Base-by-base conservation (phyloP, 805 yeast species). In the Metschnikowia continentalis region DNA sequence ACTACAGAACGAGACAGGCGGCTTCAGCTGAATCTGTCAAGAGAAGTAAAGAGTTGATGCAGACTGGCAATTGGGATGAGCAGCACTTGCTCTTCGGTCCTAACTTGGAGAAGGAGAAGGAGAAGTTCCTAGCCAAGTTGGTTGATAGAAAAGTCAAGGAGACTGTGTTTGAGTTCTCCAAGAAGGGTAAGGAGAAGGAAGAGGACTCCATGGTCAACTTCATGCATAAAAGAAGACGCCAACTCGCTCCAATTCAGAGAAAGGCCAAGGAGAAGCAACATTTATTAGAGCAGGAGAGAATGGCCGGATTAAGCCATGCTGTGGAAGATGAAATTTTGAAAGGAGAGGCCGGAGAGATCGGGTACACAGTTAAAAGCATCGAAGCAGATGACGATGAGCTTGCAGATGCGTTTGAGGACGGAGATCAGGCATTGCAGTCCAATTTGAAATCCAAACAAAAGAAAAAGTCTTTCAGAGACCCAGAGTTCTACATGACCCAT, bases 121-220 rank as follows among this genome's bases (percentile, higher is more conserved):
- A 86, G 23, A 77, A 69, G 39, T 84, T 94, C 61, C 76, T 94
- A 56, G 87, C 82, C 5, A 82, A 83, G 60, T 72, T 94, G 53
- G 81, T 82, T 53, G 79, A 88, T 58, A 77, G 97, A 63, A 67
- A 74, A 40, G 74, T 82, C 46, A 86, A 88, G 61, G 98, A 94
- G 65, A 94, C 99, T 0, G 97, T 94, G 3, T 94, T 94, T 65
- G 99, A 94, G 68, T 86, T 90, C 68, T 80, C 83, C 54, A 71
- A 69, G 40, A 70, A 67, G 50, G 75, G 73, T n/a, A 61, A 57
- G 35, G 60, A 59, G 43, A 81, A 84, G 61, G 77, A 69, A 33
- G 88, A 84, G 57, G 85, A 85, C 56, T 79, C 83, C 46, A 75
- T 90, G 63, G 85, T 88, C 37, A 85, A 84, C 48, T 76, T 94